phyloP scores from a whole-genome alignment of 1,284 basidiomycete species.

The Microbotryum silenes-acaulis region DNA sequence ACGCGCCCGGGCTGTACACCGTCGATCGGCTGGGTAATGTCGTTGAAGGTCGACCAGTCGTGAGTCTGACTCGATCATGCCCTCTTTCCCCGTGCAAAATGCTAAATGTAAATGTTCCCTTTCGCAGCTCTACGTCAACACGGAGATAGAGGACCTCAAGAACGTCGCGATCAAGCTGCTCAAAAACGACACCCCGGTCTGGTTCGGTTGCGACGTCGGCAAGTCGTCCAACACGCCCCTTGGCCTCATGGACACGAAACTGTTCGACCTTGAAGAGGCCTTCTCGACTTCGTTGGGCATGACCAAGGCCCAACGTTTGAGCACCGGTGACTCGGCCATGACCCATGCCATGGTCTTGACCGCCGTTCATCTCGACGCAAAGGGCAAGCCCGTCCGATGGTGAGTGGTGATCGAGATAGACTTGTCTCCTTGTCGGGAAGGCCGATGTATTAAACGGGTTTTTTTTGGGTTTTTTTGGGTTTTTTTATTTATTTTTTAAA shows the following conservation, averaged over 20 bases:
- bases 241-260: slow-evolving; percentile 53
- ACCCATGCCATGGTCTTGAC: slow-evolving; percentile 73
- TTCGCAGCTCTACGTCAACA: slow-evolving; percentile 61
- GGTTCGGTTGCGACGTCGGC: slow-evolving; percentile 59
- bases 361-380: slow-evolving; percentile 72
- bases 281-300: slow-evolving; percentile 54
- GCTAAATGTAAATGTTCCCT: not conserved
- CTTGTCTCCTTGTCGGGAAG: too few relatives aligned
- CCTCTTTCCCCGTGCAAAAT: slow-evolving; percentile 46
- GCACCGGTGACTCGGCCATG: slow-evolving; percentile 75
- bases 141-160: slow-evolving; percentile 71
- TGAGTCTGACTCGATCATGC: slow-evolving; percentile 19
- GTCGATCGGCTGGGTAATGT: slow-evolving; percentile 88
- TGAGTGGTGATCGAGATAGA: slow-evolving; percentile 41
- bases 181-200: slow-evolving; percentile 82
- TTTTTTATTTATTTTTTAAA: too few relatives aligned
- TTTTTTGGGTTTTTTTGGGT: too few relatives aligned
- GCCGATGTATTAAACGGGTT: too few relatives aligned
- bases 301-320: slow-evolving; percentile 76
- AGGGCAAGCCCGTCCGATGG: slow-evolving; percentile 72
- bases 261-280: slow-evolving; percentile 59
- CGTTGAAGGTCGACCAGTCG: slow-evolving; percentile 70
- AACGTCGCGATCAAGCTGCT: slow-evolving; percentile 70
- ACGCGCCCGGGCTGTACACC: slow-evolving; percentile 74
- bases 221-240: slow-evolving; percentile 36